These are phyloP conservation scores for Hymenoscyphus infarciens DNA, from an alignment of 2,329 filamentous ascomycete species.

Conservation along the genomic window DNA sequence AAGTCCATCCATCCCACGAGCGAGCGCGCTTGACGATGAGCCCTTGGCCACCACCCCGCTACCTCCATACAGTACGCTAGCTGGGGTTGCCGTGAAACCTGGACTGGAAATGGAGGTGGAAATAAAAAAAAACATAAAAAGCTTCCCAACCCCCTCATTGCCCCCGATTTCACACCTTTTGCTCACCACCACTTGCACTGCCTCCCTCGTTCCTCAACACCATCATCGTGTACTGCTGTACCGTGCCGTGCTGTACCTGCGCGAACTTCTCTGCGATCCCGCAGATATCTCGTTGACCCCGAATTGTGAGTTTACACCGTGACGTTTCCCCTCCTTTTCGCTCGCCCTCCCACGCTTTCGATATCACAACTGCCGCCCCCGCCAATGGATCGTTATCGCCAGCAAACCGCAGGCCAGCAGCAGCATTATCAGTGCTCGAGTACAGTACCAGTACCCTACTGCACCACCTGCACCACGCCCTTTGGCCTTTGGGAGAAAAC, in stretches of 20 bases:
- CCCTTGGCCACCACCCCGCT: background rate
- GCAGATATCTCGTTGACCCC: background rate
- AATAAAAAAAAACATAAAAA: constrained; percentile 12
- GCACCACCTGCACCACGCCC: too few species aligned
- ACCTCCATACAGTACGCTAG: too few species aligned
- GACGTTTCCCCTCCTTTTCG: constrained; percentile 6
- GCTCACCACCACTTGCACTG: constrained; percentile 6
- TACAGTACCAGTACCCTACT: constrained; percentile 14
- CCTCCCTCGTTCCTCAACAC: constrained; percentile 15
- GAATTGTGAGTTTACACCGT: constrained; percentile 13
- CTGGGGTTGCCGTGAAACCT: constrained; percentile 1
- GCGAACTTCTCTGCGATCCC: background rate
- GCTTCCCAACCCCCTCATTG: background rate
- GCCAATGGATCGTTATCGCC: constrained; percentile 26
- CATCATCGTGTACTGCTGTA: background rate
- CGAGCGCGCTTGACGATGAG: background rate
- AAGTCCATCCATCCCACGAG: background rate
- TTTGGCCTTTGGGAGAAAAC: too few species aligned
- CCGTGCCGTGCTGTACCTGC: background rate
- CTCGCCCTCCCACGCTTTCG: background rate
- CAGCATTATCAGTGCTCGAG: constrained; percentile 11
- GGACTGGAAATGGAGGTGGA: background rate
- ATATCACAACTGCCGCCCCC: constrained; percentile 13
- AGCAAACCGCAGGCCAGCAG: constrained; percentile 12
- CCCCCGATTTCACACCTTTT: background rate